Evolutionary conservation across 208 protist genomes (phyloP).

Genomic region (Leptomonas pyrrhocoris): DNA sequence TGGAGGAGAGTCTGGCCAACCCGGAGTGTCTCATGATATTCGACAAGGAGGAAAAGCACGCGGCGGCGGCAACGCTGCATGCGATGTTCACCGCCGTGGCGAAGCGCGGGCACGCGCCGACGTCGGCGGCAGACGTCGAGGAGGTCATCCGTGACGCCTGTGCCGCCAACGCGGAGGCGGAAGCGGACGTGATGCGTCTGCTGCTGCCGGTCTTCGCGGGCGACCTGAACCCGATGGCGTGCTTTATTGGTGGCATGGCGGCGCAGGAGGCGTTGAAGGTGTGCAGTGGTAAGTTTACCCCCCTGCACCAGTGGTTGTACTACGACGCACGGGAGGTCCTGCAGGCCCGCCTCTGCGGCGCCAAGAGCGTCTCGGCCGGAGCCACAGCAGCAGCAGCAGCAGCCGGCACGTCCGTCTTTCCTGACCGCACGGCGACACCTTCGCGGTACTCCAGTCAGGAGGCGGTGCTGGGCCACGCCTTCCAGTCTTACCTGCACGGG

Average conservation of each 20-base stretch:
- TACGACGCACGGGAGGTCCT: conserved; percentile 95
- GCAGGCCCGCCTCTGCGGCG: conserved; percentile 37
- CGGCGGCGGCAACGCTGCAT: conserved; percentile 69
- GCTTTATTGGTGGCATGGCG: conserved; percentile 94
- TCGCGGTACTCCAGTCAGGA: conserved; percentile 96
- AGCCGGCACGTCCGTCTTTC: conserved; percentile 2
- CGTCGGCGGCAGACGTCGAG: conserved; percentile 40
- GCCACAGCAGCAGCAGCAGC: not conserved
- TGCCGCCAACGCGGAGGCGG: conserved; percentile 23
- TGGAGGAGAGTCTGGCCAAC: conserved; percentile 51
- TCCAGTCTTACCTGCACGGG: conserved; percentile 85
- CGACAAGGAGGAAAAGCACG: conserved; percentile 84
- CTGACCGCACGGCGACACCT: conserved; percentile 13
- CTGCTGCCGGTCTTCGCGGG: conserved; percentile 71
- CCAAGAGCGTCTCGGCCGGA: conserved; percentile 15
- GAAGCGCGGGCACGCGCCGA: conserved; percentile 31
- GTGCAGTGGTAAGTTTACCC: conserved; percentile 95
- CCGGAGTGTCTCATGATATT: conserved; percentile 79
- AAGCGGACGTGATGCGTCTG: conserved; percentile 41
- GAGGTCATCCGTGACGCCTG: conserved; percentile 39
- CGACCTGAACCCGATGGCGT: conserved; percentile 90
- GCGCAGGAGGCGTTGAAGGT: conserved; percentile 97
- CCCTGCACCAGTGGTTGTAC: conserved; percentile 96
- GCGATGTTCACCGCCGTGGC: conserved; percentile 78
- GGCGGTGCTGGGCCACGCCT: conserved; percentile 93